Evolutionary conservation across 2,329 filamentous ascomycete genomes (phyloP).

Genomic region (Escovopsis sp.): DNA sequence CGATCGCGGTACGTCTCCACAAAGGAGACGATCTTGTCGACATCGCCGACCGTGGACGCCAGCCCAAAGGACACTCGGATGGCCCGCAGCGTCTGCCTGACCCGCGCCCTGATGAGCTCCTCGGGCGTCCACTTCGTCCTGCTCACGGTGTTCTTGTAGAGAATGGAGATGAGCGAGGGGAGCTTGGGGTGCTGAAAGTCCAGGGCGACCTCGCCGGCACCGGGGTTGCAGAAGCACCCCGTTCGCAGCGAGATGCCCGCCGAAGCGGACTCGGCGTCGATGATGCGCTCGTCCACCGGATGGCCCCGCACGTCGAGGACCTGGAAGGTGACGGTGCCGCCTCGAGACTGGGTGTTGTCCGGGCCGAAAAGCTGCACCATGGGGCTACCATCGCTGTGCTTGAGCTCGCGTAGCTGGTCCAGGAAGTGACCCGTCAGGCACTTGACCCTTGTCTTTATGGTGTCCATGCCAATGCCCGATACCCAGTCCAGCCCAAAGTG

Average conservation of each 20-base stretch:
- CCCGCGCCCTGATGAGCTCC: conserved; percentile 9
- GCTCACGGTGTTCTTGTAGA: background rate
- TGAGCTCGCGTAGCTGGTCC: conserved; percentile 14
- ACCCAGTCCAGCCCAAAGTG: conserved; percentile 23
- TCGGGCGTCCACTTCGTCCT: conserved; percentile 7
- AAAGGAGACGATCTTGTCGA: conserved; percentile 23
- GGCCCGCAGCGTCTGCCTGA: conserved; percentile 10
- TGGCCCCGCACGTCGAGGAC: conserved; percentile 18
- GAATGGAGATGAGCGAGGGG: background rate
- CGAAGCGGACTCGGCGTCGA: conserved; percentile 18
- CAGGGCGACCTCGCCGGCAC: conserved; percentile 22
- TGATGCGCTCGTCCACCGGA: conserved; percentile 22
- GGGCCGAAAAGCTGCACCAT: conserved; percentile 24
- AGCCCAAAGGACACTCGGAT: conserved; percentile 25
- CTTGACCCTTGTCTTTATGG: conserved; percentile 17
- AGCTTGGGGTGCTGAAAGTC: conserved; percentile 9
- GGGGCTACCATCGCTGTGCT: conserved; percentile 18
- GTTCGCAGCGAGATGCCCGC: conserved; percentile 24
- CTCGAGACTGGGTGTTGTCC: conserved; percentile 13
- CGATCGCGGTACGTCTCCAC: conserved; percentile 19
- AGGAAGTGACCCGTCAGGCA: conserved; percentile 25
- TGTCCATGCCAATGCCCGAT: conserved; percentile 12
- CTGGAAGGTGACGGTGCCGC: conserved; percentile 25
- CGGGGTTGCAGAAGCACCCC: conserved; percentile 29
- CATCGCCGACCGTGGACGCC: conserved; percentile 19